Base-by-base conservation (phyloP, 2,329 filamentous ascomycete species). In the Scedosporium boydii region DNA sequence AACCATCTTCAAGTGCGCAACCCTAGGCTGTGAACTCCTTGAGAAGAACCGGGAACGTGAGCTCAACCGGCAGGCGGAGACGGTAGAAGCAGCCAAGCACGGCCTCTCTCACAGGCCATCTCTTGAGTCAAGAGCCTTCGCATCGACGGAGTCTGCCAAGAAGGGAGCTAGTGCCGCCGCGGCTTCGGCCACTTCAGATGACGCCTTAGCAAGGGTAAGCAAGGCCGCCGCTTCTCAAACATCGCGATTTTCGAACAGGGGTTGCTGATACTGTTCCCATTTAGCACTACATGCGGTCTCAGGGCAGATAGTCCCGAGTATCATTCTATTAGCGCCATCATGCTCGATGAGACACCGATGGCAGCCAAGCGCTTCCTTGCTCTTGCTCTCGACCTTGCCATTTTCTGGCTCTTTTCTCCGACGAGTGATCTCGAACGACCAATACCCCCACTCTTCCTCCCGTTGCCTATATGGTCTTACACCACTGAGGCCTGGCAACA, bases 1-100 rank as follows among this genome's bases (percentile, higher is more conserved):
- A 77, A 97, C 93, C 1, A 98, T 99, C 64, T 84, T 98, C 66
- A 96, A 97, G 74, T 98, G 93, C 72, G 93, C 92, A 12, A 97
- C 95, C 4, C 86, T 98, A 41, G 92, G 93, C 63, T 89, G 91
- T 56, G 88, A 88, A 59, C 80, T 96, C 61, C 82, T 93, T 60
- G 90, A 95, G 73, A 89, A 91, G 75, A 88, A 88, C 69, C 77
- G 85, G 59, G 85, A 87, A 71, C 79, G 80, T 63, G 84, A 84
- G 73, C 75, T 81, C 67, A 81, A 73, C 66, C 80, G 81, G 60
- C 78, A 81, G 60, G 74, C 75, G 38, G 79, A 82, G 58, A 42
- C 60, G 5, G 58, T 41, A 46, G 51, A 41, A 29, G 46, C 46
- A 46, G 46, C 46, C 23, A 55, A 41, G 26, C 59, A 55, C 16